These are phyloP conservation scores for Cucurbita maxima DNA, from an alignment of 306 rosid genomes.

Conservation along the genomic window DNA sequence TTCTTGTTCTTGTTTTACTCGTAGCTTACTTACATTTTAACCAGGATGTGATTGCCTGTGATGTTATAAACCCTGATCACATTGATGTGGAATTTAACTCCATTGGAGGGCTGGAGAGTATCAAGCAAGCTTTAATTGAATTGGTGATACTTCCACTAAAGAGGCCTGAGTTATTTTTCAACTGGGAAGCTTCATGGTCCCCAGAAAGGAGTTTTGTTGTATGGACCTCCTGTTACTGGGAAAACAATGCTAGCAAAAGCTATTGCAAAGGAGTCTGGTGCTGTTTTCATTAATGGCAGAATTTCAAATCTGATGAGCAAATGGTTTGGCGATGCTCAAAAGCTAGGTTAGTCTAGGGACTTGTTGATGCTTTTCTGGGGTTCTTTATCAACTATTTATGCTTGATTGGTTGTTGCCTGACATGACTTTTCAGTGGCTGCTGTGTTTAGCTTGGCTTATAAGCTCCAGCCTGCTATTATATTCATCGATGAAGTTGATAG, in stretches of 20 bases:
- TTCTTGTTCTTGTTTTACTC: not conserved
- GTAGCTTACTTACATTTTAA: not conserved
- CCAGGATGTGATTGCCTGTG: constrained; percentile 94
- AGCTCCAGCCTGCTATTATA: constrained; percentile 95
- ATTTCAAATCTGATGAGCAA: constrained; percentile 97
- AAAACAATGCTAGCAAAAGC: constrained; percentile 99
- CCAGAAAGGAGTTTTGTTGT: constrained; percentile 82
- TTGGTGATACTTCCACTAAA: constrained; percentile 79
- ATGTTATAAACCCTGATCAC: constrained; percentile 89
- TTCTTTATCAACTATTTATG: not conserved
- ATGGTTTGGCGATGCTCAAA: constrained; percentile 99
- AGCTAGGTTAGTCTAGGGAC: constrained; percentile 54
- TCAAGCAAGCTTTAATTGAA: constrained; percentile 71
- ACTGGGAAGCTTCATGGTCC: constrained; percentile 90
- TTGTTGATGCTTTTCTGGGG: not conserved
- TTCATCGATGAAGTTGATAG: constrained; percentile 98
- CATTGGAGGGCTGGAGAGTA: constrained; percentile 74
- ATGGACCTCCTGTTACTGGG: constrained; percentile 98
- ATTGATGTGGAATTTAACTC: constrained; percentile 77
- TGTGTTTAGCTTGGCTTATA: constrained; percentile 89
- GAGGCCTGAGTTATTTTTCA: constrained; percentile 74
- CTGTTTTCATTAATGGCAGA: constrained; percentile 84
- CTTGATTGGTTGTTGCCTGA: constrained; percentile 1
- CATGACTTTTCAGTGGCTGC: constrained; percentile 63
- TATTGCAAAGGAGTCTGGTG: constrained; percentile 91